These are phyloP conservation scores for Juglanconis oblonga DNA, from an alignment of 2,329 filamentous ascomycete species.

Conservation along the genomic window DNA sequence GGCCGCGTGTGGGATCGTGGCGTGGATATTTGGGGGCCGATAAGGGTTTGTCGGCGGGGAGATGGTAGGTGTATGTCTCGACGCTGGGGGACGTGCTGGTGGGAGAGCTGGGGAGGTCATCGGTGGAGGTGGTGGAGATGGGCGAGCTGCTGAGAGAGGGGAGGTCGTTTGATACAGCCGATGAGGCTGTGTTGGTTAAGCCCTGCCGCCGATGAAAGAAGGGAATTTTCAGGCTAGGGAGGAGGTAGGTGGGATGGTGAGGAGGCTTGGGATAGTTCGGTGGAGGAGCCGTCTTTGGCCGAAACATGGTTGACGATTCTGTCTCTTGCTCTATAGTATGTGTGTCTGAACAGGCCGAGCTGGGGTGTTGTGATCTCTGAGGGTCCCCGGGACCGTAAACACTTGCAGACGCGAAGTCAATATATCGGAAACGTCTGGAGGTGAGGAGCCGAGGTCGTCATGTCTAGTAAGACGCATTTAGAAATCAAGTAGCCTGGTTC, in stretches of 20 bases:
- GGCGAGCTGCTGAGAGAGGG: conserved; percentile 23
- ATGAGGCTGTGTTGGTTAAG: conserved; percentile 27
- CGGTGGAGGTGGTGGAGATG: conserved; percentile 19
- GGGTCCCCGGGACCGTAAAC: neutral
- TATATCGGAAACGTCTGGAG: neutral
- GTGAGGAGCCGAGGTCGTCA: neutral
- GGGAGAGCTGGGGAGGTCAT: conserved; percentile 25
- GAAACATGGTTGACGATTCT: neutral
- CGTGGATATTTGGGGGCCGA: conserved; percentile 17
- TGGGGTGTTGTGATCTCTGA: neutral
- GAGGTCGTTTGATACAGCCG: conserved; percentile 22
- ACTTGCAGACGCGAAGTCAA: neutral
- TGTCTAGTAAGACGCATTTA: neutral
- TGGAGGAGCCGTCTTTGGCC: neutral
- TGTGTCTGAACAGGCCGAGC: neutral
- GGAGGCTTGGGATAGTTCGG: neutral
- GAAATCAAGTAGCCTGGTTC: neutral
- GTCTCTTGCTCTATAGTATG: neutral
- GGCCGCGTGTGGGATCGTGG: conserved; percentile 20
- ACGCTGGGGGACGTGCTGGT: conserved; percentile 17
- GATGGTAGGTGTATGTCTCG: conserved; percentile 20
- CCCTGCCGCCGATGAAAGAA: conserved; percentile 39
- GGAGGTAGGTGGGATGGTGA: conserved; percentile 49
- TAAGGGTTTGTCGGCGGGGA: conserved; percentile 20
- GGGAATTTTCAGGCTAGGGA: conserved; percentile 49